phyloP scores from a whole-genome alignment of 2,329 filamentous ascomycete genomes.

The Trichoderma pleuroti region DNA sequence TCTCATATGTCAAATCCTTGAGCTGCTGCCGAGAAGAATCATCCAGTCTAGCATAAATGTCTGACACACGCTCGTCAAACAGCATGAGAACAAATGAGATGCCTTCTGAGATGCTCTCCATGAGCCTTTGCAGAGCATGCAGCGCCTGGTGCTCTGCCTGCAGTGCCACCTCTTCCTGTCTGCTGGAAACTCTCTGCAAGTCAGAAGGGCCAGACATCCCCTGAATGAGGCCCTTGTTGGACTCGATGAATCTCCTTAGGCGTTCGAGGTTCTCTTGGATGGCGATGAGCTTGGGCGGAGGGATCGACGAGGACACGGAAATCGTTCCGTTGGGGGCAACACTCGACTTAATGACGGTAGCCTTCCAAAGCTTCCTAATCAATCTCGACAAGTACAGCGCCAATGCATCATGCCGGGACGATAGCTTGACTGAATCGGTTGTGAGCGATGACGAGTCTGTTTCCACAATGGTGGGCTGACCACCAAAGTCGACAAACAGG shows the following conservation, averaged over 20 bases:
- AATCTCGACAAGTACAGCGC: conserved; percentile 83
- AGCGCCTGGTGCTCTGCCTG: conserved; percentile 94
- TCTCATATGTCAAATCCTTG: conserved; percentile 77
- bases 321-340: conserved; percentile 55
- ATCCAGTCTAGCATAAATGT: conserved; percentile 77
- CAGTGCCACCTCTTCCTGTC: conserved; percentile 86
- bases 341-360: conserved; percentile 62
- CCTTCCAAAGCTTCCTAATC: conserved; percentile 85
- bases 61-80: conserved; percentile 87
- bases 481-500: conserved; percentile 89
- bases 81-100: conserved; percentile 94
- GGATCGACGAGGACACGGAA: conserved; percentile 63
- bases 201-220: conserved; percentile 89
- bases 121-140: conserved; percentile 77
- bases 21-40: conserved; percentile 66
- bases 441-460: conserved; percentile 66
- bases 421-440: conserved; percentile 80
- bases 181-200: conserved; percentile 69
- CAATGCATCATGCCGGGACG: conserved; percentile 83
- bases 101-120: conserved; percentile 89
- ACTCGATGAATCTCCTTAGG: conserved; percentile 74
- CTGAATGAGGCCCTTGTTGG: conserved; percentile 90
- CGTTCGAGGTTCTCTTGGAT: conserved; percentile 79
- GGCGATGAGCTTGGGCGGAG: conserved; percentile 63
- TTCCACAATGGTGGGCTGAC: conserved; percentile 79